Percentiles rank a stretch among this genome's conserved stretches.
Evolutionary conservation across 2,329 filamentous ascomycete species (phyloP).

Genomic region (Neodidymelliopsis sp.): DNA sequence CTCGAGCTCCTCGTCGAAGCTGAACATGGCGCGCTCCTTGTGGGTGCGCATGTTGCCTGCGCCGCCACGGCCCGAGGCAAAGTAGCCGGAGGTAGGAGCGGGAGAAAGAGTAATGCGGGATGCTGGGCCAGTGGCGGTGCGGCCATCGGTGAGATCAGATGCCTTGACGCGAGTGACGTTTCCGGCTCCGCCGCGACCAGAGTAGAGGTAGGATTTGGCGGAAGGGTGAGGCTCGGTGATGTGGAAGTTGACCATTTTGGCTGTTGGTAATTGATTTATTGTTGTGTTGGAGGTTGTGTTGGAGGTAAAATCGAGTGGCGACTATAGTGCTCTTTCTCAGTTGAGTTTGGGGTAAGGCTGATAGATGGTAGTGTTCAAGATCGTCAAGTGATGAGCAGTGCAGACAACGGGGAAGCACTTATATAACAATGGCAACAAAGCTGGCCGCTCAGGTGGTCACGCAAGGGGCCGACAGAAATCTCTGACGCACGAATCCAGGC

Average conservation of each 20-base stretch:
- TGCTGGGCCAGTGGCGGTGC: slow-evolving; percentile 56
- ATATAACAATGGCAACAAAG: slow-evolving; percentile 14
- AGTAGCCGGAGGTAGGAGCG: slow-evolving; percentile 58
- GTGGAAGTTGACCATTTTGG: slow-evolving; percentile 56
- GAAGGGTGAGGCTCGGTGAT: slow-evolving; percentile 70
- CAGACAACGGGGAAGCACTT: slow-evolving; percentile 4
- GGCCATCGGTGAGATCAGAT: slow-evolving; percentile 60
- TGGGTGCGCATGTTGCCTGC: slow-evolving; percentile 68
- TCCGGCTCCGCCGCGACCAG: slow-evolving; percentile 66
- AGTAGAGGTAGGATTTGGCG: slow-evolving; percentile 60
- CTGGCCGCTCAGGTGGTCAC: slow-evolving; percentile 15
- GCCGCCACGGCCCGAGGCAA: slow-evolving; percentile 72
- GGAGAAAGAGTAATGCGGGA: slow-evolving; percentile 58
- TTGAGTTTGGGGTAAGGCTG: slow-evolving; percentile 22
- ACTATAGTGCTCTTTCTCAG: slow-evolving; percentile 10
- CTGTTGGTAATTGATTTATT: slow-evolving; percentile 23
- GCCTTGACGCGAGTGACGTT: slow-evolving; percentile 64
- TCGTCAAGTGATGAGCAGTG: slow-evolving; percentile 14
- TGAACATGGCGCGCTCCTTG: slow-evolving; percentile 67
- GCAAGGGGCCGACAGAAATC: slow-evolving; percentile 32
- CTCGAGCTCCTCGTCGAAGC: slow-evolving; percentile 72
- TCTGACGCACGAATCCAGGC: slow-evolving; percentile 38
- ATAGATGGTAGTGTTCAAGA: slow-evolving; percentile 17
- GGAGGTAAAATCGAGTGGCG: slow-evolving; percentile 22
- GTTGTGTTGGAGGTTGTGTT: slow-evolving; percentile 17